Conservation (phyloP, 169 alveolate genomes). For the Plasmodium fragile region DNA sequence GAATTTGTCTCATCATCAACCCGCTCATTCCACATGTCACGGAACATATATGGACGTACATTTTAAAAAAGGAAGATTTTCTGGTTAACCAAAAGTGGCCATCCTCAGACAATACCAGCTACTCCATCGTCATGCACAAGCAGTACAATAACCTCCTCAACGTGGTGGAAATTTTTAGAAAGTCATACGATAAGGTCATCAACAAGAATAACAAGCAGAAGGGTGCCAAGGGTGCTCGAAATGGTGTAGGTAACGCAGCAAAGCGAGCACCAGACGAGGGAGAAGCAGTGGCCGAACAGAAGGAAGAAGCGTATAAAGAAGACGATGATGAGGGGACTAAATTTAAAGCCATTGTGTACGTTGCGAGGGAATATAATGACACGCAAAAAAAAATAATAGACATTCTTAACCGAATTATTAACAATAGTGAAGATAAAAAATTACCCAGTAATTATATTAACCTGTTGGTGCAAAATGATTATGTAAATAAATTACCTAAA, state of each 20-base stretch:
- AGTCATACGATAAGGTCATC: constrained; percentile 51
- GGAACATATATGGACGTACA: constrained; percentile 92
- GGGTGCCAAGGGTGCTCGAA: not conserved
- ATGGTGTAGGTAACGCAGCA: not conserved
- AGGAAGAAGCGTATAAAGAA: not conserved
- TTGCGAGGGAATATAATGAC: constrained; percentile 76
- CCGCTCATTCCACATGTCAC: constrained; percentile 94
- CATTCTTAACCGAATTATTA: constrained; percentile 73
- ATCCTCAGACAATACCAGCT: constrained; percentile 70
- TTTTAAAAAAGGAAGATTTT: constrained; percentile 83
- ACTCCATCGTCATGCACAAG: constrained; percentile 81
- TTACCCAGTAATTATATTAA: constrained; percentile 55
- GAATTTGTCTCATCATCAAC: constrained; percentile 85
- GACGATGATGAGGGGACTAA: constrained; percentile 60
- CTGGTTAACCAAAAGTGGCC: constrained; percentile 90
- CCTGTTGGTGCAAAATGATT: constrained; percentile 76
- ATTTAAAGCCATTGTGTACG: constrained; percentile 41
- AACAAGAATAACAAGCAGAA: constrained; percentile 42
- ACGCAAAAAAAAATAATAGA: constrained; percentile 76
- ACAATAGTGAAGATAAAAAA: constrained; percentile 74
- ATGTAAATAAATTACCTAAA: constrained; percentile 77
- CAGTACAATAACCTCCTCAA: constrained; percentile 65
- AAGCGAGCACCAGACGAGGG: not conserved
- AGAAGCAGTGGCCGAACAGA: not conserved
- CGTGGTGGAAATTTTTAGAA: constrained; percentile 73